phyloP scores from a whole-genome alignment of 768 basidiomycete species.

The Daedaleopsis sinensis region DNA sequence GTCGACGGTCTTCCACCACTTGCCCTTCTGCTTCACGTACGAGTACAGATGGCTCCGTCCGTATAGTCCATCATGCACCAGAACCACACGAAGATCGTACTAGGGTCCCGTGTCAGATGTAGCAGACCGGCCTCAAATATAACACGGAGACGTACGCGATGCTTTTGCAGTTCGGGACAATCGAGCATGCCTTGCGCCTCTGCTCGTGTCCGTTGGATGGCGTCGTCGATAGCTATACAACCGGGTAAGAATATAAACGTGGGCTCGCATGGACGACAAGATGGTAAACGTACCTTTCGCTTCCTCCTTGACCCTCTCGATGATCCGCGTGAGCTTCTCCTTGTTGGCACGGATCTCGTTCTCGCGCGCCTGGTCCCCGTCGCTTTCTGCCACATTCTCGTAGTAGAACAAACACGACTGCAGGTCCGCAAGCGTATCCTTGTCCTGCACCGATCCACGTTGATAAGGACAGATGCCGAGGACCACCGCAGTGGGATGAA shows the following conservation, averaged over 20 bases:
- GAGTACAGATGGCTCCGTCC: slow-evolving; percentile 80
- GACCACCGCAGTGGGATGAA: too few relatives aligned
- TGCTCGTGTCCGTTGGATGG: slow-evolving; percentile 46
- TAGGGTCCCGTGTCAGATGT: slow-evolving; percentile 28
- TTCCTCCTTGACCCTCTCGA: slow-evolving; percentile 54
- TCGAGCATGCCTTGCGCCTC: slow-evolving; percentile 55
- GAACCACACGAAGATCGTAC: slow-evolving; percentile 82
- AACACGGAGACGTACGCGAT: slow-evolving; percentile 47
- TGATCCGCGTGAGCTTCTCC: slow-evolving; percentile 52
- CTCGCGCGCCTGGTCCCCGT: slow-evolving; percentile 50
- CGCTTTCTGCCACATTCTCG: slow-evolving; percentile 60
- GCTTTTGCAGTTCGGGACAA: slow-evolving; percentile 64
- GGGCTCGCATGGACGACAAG: neutral
- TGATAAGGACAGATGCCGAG: neutral
- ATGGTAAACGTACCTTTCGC: slow-evolving; percentile 48
- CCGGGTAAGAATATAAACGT: neutral
- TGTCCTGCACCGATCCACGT: slow-evolving; percentile 42
- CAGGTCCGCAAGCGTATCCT: slow-evolving; percentile 65
- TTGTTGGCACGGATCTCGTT: slow-evolving; percentile 46
- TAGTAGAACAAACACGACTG: slow-evolving; percentile 69
- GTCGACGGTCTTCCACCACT: slow-evolving; percentile 86
- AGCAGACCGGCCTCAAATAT: neutral
- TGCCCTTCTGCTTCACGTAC: slow-evolving; percentile 67
- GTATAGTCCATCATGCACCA: slow-evolving; percentile 77
- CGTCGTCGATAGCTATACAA: slow-evolving; percentile 53